Base-by-base conservation (phyloP, 2,329 filamentous ascomycete genomes). In the Onygena corvina region DNA sequence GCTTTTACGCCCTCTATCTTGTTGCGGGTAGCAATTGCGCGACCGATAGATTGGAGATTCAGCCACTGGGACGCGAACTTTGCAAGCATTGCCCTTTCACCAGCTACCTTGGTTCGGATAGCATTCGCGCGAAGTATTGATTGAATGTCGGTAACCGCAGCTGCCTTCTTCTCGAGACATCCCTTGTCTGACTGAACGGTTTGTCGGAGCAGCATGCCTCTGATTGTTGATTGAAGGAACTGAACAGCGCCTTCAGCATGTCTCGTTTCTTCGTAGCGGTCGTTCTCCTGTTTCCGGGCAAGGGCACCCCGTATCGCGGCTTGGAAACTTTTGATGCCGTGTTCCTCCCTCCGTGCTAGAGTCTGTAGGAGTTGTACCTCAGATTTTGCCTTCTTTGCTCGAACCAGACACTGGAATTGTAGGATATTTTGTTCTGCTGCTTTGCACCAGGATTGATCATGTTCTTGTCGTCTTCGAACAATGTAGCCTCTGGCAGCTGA, bases 331-430 rank as follows among this genome's bases (percentile, higher is more conserved):
- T 70, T 68, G 53, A 76, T 64, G 1, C 69, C 68, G 12, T 66
- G 61, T 30, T 68, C 64, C 48, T 72, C 64, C 51, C 58, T 63
- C 25, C 64, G 64, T 45, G 68, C 58, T 33, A 59, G 61, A 33
- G 57, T 62, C 52, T 64, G 69, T 42, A 74, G 52, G 11, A 68
- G 54, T 58, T 70, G 55, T 56, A 73, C 59, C 62, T 70, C 59
- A 8, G 61, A 58, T 48, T 73, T 66, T 18, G 66, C 64, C 55
- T 66, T 68, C 30, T 66, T 58, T 61, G 69, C 72, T 78, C 85
- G 77, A 74, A 88, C 67, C 42, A 94, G 72, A 63, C 81, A 94
- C 66, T 98, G 92, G 9, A 98, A 71, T 59, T 81, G 79, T 52
- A 92, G 67, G 40, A 96, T 76, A 53, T 86, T 77, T 4, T 74